A percentile compares a stretch with the other conserved stretches of the same genome.
phyloP scores from a whole-genome alignment of 768 basidiomycete species.

The Gautieria morchelliformis region DNA sequence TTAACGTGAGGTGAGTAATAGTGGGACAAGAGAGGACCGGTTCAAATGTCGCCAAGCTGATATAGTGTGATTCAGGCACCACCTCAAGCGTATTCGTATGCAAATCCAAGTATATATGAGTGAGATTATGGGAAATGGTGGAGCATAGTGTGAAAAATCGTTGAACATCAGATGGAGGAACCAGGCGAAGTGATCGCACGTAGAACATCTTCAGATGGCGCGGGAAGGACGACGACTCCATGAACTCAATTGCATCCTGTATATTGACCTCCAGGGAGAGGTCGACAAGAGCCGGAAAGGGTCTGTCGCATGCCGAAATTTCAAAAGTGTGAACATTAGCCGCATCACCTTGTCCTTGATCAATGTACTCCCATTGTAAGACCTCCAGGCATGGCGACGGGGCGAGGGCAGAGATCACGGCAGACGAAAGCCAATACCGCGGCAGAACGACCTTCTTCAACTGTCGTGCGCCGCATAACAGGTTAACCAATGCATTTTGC shows the following conservation, averaged over 20 bases:
- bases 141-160: slow-evolving; percentile 34
- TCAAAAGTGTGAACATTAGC: slow-evolving; percentile 36
- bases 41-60: slow-evolving; percentile 26
- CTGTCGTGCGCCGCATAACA: slow-evolving; percentile 24
- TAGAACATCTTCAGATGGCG: slow-evolving; percentile 38
- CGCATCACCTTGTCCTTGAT: too few species aligned
- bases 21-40: slow-evolving; percentile 25
- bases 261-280: slow-evolving; percentile 37
- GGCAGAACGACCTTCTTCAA: slow-evolving; percentile 42
- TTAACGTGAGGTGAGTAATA: slow-evolving; percentile 23
- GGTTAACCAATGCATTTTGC: slow-evolving; percentile 29
- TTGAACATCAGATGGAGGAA: slow-evolving; percentile 32
- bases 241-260: slow-evolving; percentile 34
- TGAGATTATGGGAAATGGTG: slow-evolving; percentile 40
- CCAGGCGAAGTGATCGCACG: slow-evolving; percentile 36
- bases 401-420: slow-evolving; percentile 38
- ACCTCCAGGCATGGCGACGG: slow-evolving; percentile 31
- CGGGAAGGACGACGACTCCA: slow-evolving; percentile 36
- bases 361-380: slow-evolving; percentile 52
- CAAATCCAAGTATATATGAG: slow-evolving; percentile 29
- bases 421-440: slow-evolving; percentile 39
- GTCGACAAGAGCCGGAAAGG: too few species aligned
- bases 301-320: slow-evolving; percentile 36
- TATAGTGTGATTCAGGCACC: slow-evolving; percentile 16
- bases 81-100: slow-evolving; percentile 13